Evolutionary conservation across 139 green algal species (phyloP).

Genomic region (Trebouxia sp.): DNA sequence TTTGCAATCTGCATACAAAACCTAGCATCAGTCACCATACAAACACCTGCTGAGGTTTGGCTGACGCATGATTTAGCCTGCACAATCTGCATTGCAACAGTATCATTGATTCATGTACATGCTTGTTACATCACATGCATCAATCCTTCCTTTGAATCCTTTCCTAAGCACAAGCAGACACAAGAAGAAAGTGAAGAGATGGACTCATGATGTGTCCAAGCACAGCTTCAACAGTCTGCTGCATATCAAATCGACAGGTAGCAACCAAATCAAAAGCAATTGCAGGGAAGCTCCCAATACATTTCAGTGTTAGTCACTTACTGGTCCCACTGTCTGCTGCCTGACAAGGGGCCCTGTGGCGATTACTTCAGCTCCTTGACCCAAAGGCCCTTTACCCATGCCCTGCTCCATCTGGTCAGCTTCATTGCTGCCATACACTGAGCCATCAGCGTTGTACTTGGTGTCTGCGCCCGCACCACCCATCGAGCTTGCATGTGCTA

Average conservation of each 20-base stretch:
- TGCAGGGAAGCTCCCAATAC: no score
- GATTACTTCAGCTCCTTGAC: not conserved
- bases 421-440: not conserved
- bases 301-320: no score
- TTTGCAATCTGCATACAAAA: not conserved
- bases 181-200: not conserved
- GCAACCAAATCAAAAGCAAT: no score
- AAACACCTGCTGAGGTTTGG: not conserved
- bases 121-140: no score
- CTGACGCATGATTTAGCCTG: no score
- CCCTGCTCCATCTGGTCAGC: constrained; percentile 6
- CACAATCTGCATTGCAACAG: no score
- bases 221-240: no score
- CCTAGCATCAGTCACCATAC: not conserved
- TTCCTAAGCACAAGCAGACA: no score
- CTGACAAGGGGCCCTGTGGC: not conserved
- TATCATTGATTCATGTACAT: not conserved
- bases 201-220: no score
- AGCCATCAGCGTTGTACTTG: constrained; percentile 7
- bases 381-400: not conserved
- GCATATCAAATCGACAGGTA: no score
- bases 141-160: no score
- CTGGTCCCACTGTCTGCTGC: not conserved
- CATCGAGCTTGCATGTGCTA: not conserved
- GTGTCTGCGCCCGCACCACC: not conserved